Percentiles rank a stretch among this genome's conserved stretches.
Conservation (phyloP, 495 filamentous ascomycete species). For the Ascobolus immersus region DNA sequence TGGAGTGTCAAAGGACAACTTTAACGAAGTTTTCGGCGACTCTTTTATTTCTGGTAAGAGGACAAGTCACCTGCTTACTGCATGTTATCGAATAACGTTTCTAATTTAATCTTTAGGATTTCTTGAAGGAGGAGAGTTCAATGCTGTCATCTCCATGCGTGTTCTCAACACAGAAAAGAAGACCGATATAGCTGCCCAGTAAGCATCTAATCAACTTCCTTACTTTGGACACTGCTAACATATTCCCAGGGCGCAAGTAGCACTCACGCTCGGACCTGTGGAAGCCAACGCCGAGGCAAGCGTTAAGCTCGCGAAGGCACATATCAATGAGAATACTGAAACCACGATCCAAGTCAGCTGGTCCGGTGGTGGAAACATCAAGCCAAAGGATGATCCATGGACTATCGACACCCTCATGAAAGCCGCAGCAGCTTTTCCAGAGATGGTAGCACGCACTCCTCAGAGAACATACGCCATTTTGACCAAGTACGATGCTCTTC, state of each 20-base stretch:
- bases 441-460: slow-evolving; percentile 6
- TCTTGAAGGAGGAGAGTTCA: slow-evolving; percentile 12
- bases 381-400: slow-evolving; percentile 7
- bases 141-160: slow-evolving; percentile 9
- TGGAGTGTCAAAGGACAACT: slow-evolving; percentile 5
- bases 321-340: slow-evolving; percentile 7
- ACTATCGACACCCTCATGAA: slow-evolving; percentile 7
- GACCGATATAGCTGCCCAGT: slow-evolving; percentile 1
- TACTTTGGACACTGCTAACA: neutral
- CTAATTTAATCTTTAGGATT: slow-evolving; percentile 6
- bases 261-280: slow-evolving; percentile 1
- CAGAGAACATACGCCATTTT: slow-evolving; percentile 13
- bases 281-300: slow-evolving; percentile 1
- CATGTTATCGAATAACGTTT: neutral
- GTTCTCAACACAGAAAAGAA: slow-evolving; percentile 7
- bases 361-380: slow-evolving; percentile 12
- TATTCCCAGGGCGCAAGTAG: slow-evolving; percentile 3
- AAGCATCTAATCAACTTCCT: neutral
- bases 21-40: slow-evolving; percentile 11
- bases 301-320: neutral
- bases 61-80: neutral
- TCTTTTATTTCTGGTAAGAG: slow-evolving; percentile 8
- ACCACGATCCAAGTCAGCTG: slow-evolving; percentile 12
- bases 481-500: slow-evolving; percentile 15
- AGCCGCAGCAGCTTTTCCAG: slow-evolving; percentile 10